phyloP scores from a whole-genome alignment of 2,329 filamentous ascomycete genomes.

The Penicillium sp. region DNA sequence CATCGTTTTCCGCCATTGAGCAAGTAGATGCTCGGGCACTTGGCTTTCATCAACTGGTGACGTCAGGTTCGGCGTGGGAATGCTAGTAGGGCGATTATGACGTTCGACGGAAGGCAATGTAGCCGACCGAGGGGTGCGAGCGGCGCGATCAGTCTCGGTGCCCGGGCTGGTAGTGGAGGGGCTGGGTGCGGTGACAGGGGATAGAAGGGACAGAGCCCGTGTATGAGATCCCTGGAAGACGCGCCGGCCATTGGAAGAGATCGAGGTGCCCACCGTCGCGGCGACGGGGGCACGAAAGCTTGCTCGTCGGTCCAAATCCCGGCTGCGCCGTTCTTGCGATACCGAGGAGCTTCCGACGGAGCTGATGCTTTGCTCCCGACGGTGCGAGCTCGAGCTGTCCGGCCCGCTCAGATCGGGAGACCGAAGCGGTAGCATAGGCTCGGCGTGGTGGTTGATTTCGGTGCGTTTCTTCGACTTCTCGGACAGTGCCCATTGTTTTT shows the following conservation, averaged over 20 bases:
- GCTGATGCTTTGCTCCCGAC: constrained; percentile 28
- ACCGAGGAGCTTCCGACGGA: constrained; percentile 26
- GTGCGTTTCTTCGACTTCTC: constrained; percentile 74
- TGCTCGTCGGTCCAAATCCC: constrained; percentile 71
- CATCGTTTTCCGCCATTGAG: constrained; percentile 43
- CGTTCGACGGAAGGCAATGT: constrained; percentile 44
- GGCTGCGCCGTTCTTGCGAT: constrained; percentile 39
- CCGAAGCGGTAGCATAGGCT: constrained; percentile 58
- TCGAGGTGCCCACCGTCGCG: constrained; percentile 30
- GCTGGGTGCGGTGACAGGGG: constrained; percentile 46
- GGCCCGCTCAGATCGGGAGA: constrained; percentile 29
- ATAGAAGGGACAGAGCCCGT: constrained; percentile 75
- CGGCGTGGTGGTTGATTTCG: constrained; percentile 59
- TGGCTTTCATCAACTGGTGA: constrained; percentile 20
- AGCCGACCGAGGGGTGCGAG: constrained; percentile 39
- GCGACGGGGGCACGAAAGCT: constrained; percentile 60
- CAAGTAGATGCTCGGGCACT: constrained; percentile 36
- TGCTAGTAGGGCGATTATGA: constrained; percentile 16
- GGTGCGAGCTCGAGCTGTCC: constrained; percentile 20
- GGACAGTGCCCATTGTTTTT: constrained; percentile 76
- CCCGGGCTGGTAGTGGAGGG: neutral
- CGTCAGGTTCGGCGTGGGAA: too few species aligned
- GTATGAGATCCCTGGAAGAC: constrained; percentile 66
- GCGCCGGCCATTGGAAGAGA: constrained; percentile 51
- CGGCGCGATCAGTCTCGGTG: constrained; percentile 24